phyloP scores from a whole-genome alignment of 306 rosid genomes.

The Vigna hirtella region DNA sequence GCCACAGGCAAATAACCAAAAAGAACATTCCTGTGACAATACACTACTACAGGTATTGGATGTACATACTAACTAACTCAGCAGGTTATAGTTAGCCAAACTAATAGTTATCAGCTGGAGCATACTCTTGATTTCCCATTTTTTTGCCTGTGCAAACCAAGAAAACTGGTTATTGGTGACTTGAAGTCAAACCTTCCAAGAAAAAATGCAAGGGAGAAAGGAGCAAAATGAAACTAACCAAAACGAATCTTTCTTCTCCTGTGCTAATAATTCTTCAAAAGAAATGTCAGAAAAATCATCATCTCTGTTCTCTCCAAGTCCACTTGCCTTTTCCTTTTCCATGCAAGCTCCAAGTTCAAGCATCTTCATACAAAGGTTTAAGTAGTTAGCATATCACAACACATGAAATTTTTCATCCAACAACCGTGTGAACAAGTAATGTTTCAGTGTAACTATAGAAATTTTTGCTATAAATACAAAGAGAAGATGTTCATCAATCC shows the following conservation, averaged over 20 bases:
- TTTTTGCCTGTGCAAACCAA: conserved; percentile 72
- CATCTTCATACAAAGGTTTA: conserved; percentile 55
- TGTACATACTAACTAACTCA: conserved; percentile 47
- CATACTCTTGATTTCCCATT: conserved; percentile 70
- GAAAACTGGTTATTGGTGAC: conserved; percentile 32
- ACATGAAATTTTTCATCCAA: neutral
- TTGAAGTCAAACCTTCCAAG: neutral
- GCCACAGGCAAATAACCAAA: conserved; percentile 47
- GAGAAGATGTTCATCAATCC: neutral
- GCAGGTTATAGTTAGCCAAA: conserved; percentile 51
- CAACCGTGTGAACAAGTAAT: neutral
- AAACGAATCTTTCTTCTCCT: conserved; percentile 93
- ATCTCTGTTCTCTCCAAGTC: conserved; percentile 53
- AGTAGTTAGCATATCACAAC: conserved; percentile 39
- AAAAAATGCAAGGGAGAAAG: neutral
- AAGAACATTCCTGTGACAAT: conserved; percentile 43
- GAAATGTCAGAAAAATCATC: conserved; percentile 65
- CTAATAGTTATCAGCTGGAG: conserved; percentile 57
- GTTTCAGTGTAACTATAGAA: neutral
- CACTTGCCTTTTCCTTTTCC: conserved; percentile 67
- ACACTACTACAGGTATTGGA: conserved; percentile 40
- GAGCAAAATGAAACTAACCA: conserved; percentile 63
- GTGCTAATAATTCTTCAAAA: conserved; percentile 86
- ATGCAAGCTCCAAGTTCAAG: conserved; percentile 67
- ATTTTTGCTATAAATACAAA: conserved; percentile 16